These are phyloP conservation scores for Magnolia sinica DNA, from an alignment of 164 flowering plant genomes.

Conservation along the genomic window DNA sequence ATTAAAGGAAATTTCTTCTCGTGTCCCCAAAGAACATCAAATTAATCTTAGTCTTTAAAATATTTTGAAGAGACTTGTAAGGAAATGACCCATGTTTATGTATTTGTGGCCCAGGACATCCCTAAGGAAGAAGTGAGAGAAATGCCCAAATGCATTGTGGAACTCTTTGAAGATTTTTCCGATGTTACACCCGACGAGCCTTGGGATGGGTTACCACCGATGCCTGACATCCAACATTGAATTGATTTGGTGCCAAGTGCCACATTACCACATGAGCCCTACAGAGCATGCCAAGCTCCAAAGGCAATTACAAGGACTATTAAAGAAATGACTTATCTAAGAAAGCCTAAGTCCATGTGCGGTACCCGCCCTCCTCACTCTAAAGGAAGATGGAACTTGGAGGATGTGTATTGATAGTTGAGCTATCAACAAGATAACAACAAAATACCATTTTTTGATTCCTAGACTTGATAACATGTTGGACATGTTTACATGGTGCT, in stretches of 20 bases:
- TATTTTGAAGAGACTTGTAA: too few relatives aligned
- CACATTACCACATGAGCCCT: not conserved
- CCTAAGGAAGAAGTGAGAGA: too few relatives aligned
- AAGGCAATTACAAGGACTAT: not conserved
- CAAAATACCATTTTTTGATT: not conserved
- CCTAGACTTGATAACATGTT: not conserved
- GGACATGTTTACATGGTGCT: not conserved
- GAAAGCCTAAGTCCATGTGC: not conserved
- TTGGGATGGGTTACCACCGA: not conserved
- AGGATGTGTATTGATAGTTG: not conserved
- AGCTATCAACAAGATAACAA: not conserved
- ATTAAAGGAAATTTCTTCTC: too few relatives aligned
- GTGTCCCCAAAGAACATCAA: too few relatives aligned
- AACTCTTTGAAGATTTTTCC: not conserved
- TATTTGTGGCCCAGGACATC: too few relatives aligned
- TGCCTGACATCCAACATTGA: not conserved
- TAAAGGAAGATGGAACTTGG: slow-evolving; percentile 1
- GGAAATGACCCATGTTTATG: too few relatives aligned
- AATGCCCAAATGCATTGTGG: too few relatives aligned
- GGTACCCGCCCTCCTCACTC: not conserved
- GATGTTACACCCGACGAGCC: not conserved
- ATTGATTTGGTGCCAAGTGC: slow-evolving; percentile 1
- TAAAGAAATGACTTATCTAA: not conserved
- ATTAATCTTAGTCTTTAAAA: too few relatives aligned
- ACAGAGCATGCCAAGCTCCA: not conserved